These are phyloP conservation scores for Psidium guajava DNA, from an alignment of 345 rosid species.

Conservation along the genomic window DNA sequence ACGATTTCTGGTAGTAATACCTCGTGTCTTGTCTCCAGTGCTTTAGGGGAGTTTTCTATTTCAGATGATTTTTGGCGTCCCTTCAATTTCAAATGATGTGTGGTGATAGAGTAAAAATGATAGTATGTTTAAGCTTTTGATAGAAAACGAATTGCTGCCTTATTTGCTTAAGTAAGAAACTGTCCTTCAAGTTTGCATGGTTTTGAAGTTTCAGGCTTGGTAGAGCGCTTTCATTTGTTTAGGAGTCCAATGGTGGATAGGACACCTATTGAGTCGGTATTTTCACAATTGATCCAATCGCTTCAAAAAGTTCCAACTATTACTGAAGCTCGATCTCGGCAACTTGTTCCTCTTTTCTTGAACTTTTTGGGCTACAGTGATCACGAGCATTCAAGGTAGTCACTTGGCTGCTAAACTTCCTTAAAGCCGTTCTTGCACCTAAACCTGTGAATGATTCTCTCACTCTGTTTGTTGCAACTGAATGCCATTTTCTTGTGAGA, in stretches of 20 bases:
- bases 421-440: neutral
- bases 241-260: conserved; percentile 39
- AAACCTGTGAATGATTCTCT: neutral
- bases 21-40: neutral
- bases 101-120: neutral
- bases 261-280: conserved; percentile 35
- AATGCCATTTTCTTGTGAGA: neutral
- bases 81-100: neutral
- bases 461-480: neutral
- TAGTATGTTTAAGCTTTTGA: neutral
- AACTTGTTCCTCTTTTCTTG: conserved; percentile 58
- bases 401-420: neutral
- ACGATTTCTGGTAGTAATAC: neutral
- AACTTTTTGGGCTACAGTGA: conserved; percentile 65
- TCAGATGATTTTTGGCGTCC: neutral
- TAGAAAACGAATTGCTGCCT: neutral
- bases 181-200: neutral
- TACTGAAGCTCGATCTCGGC: conserved; percentile 62
- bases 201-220: conserved; percentile 36
- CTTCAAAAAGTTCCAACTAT: conserved; percentile 57
- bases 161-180: neutral
- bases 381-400: conserved; percentile 46
- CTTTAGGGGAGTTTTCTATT: neutral
- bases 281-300: conserved; percentile 55
- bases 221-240: conserved; percentile 36